Conservation (phyloP, 768 basidiomycete genomes). For the Xerocomellus dryophilus region DNA sequence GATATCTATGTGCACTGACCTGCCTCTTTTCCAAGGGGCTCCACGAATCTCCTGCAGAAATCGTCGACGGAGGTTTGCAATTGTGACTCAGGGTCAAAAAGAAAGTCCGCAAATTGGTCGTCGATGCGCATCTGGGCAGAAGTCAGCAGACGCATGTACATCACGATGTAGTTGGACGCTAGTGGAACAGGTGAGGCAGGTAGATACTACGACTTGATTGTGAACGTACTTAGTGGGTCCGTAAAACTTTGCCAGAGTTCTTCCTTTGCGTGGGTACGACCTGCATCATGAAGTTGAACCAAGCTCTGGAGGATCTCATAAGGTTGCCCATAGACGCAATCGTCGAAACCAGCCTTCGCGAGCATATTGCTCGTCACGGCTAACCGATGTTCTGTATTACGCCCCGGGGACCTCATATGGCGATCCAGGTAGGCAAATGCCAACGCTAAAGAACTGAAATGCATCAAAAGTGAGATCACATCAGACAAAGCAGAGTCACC, state of each 20-base stretch:
- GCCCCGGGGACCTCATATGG: constrained; percentile 51
- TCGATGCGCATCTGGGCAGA: constrained; percentile 72
- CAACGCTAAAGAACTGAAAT: constrained; percentile 51
- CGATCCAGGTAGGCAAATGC: constrained; percentile 78
- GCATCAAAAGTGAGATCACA: constrained; percentile 11
- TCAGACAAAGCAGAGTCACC: constrained; percentile 43
- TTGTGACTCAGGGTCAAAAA: constrained; percentile 71
- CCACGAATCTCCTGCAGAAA: constrained; percentile 79
- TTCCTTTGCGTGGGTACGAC: constrained; percentile 32
- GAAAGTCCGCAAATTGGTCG: constrained; percentile 62
- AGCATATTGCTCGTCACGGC: constrained; percentile 54
- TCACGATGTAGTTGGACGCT: constrained; percentile 73
- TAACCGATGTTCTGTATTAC: constrained; percentile 45
- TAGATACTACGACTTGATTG: background rate
- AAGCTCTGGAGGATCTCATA: constrained; percentile 59
- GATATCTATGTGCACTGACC: constrained; percentile 38
- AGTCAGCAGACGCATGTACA: constrained; percentile 79
- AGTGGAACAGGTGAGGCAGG: background rate
- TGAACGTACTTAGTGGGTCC: constrained; percentile 43
- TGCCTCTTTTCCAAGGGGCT: constrained; percentile 74
- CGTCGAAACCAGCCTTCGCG: constrained; percentile 58
- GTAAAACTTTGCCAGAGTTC: constrained; percentile 46
- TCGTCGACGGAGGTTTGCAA: constrained; percentile 52
- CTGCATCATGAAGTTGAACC: constrained; percentile 41
- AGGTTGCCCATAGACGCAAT: constrained; percentile 71